Evolutionary conservation across 208 protist genomes (phyloP), one percentile per base, ranked within the genome.

Genomic region (Acanthamoeba royreba): DNA sequence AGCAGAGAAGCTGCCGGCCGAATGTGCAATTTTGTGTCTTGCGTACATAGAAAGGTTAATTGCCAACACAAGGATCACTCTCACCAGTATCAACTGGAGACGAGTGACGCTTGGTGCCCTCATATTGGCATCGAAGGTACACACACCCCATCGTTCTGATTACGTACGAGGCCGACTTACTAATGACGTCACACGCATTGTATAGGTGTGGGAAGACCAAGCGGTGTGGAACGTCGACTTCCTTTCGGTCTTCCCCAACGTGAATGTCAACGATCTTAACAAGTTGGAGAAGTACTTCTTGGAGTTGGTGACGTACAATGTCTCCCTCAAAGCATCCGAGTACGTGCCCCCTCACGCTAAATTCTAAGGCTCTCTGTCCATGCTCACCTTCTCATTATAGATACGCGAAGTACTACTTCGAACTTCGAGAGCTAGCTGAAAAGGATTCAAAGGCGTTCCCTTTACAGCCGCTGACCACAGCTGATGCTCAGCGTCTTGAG

Each of bases 171-270:
- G n/a, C n/a, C n/a, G n/a, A n/a, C n/a, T n/a, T n/a, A n/a, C n/a
- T n/a, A n/a, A n/a, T n/a, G n/a, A n/a, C n/a, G n/a, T n/a, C n/a
- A n/a, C n/a, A n/a, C n/a, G n/a, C n/a, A n/a, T n/a, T n/a, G n/a
- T n/a, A n/a, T n/a, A n/a, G n/a, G 90, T 93, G 43, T 93, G 90
- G 90, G 90, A 93, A 40, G 90, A 93, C 74, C 69, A 61, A 40
- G 90, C 90, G 3, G 90, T 93, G 45, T 93, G 90, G 90, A 93
- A 93, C 28, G 90, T 93, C 28, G 90, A 93, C 43, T 93, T 93
- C 25, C 25, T 93, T 1, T 72, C 72, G 15, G 35, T 81, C 90
- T 93, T 93, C 47, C 61, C 35, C 47, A 93, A 88, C 52, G 42
- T 93, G 33, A 85, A 40, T 31, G 43, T 93, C 15, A 93, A 93